Percentiles rank a stretch among this genome's conserved stretches.
Evolutionary conservation across 2,329 filamentous ascomycete genomes (phyloP).

Genomic region (Aspergillus sergii): DNA sequence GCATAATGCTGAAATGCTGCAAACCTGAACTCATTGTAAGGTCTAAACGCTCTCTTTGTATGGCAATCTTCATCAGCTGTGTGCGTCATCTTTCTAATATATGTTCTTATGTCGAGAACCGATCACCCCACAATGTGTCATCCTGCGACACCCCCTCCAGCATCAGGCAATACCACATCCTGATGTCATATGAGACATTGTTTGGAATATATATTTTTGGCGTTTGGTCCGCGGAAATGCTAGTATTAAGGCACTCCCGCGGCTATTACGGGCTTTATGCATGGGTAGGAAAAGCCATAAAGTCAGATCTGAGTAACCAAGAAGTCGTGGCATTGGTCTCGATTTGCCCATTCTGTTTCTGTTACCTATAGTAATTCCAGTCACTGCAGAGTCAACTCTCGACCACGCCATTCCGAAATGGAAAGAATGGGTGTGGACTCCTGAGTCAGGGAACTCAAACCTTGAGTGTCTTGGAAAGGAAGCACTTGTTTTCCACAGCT

Average conservation of each 20-base stretch:
- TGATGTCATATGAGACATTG: neutral
- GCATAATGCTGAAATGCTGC: fast-evolving
- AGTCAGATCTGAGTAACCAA: neutral
- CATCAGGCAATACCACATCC: neutral
- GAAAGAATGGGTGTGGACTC: too few relatives aligned
- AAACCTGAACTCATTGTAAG: neutral
- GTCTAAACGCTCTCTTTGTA: neutral
- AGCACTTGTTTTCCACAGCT: too few relatives aligned
- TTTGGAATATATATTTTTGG: neutral
- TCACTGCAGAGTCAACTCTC: too few relatives aligned
- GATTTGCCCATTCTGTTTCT: neutral
- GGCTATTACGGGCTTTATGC: neutral
- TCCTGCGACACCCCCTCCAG: neutral
- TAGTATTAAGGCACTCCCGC: neutral
- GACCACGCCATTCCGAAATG: too few relatives aligned
- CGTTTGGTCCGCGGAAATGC: neutral
- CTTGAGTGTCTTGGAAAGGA: too few relatives aligned
- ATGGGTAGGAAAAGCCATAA: neutral
- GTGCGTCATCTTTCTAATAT: neutral
- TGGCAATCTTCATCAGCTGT: too few relatives aligned
- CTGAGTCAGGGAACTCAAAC: too few relatives aligned
- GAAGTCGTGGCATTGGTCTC: neutral
- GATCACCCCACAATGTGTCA: neutral
- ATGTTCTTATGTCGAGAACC: neutral
- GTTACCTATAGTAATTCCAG: neutral